A percentile compares a stretch with the other conserved stretches of the same genome.
phyloP scores from a whole-genome alignment of 805 yeast species.

The Wickerhamia fluorescens region DNA sequence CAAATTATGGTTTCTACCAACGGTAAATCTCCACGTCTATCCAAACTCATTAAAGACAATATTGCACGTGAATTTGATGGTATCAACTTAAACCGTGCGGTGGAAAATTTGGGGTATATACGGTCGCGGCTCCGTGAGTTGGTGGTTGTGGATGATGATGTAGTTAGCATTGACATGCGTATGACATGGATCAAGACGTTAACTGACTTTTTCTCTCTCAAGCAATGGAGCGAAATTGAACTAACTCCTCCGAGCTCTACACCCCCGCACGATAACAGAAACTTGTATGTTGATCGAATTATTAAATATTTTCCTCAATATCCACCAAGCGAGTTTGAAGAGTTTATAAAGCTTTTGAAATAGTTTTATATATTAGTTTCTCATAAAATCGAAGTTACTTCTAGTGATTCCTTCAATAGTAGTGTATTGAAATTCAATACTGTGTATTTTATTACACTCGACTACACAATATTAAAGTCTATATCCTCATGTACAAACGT shows the following conservation, averaged over 20 bases:
- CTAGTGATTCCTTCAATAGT: not conserved
- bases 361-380: not conserved
- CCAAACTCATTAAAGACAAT: slow-evolving; percentile 43
- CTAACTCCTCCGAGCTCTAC: slow-evolving; percentile 22
- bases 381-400: not conserved
- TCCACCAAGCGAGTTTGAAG: slow-evolving; percentile 31
- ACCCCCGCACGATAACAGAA: slow-evolving; percentile 12
- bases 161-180: slow-evolving; percentile 46
- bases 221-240: slow-evolving; percentile 48
- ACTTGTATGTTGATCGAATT: slow-evolving; percentile 27
- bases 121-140: slow-evolving; percentile 42
- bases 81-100: slow-evolving; percentile 49
- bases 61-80: slow-evolving; percentile 44
- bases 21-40: slow-evolving; percentile 74
- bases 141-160: slow-evolving; percentile 37
- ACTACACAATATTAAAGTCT: not conserved
- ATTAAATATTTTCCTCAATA: slow-evolving; percentile 43
- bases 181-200: slow-evolving; percentile 66
- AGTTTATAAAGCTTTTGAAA: slow-evolving; percentile 4
- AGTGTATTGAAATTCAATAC: not conserved
- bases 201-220: slow-evolving; percentile 53
- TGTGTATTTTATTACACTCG: not conserved
- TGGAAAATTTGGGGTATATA: slow-evolving; percentile 52
- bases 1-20: slow-evolving; percentile 81
- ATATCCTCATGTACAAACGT: slow-evolving; percentile 69